Evolutionary conservation across 2,329 filamentous ascomycete genomes (phyloP).

Genomic region (Xylariaceae sp.): DNA sequence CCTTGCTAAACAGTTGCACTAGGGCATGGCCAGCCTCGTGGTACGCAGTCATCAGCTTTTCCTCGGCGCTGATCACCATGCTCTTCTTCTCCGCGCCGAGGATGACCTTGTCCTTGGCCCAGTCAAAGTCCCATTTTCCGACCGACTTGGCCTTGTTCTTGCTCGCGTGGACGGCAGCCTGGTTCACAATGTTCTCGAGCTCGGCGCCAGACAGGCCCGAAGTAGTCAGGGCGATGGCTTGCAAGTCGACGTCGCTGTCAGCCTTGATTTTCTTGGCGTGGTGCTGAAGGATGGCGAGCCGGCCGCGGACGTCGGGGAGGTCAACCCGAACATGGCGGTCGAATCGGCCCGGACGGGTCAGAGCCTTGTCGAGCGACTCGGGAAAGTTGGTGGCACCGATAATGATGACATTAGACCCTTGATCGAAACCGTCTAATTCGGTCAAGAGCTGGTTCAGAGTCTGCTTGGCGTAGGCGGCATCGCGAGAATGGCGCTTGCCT

Average conservation of each 20-base stretch:
- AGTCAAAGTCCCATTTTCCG: conserved; percentile 77
- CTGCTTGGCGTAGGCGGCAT: conserved; percentile 93
- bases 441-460: conserved; percentile 96
- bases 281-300: conserved; percentile 87
- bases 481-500: conserved; percentile 84
- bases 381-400: conserved; percentile 96
- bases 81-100: conserved; percentile 93
- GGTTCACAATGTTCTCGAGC: conserved; percentile 93
- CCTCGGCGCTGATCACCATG: conserved; percentile 84
- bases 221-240: conserved; percentile 78
- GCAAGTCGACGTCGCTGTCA: conserved; percentile 72
- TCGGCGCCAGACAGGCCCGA: conserved; percentile 93
- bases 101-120: conserved; percentile 96
- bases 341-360: conserved; percentile 91
- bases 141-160: conserved; percentile 75
- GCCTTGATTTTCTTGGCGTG: conserved; percentile 89
- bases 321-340: conserved; percentile 87
- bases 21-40: conserved; percentile 95
- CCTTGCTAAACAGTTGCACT: conserved; percentile 73
- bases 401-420: conserved; percentile 90
- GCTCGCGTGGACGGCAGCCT: conserved; percentile 91
- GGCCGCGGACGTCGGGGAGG: conserved; percentile 87
- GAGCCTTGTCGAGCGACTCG: conserved; percentile 85
- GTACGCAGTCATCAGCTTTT: conserved; percentile 93
- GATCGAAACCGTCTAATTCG: conserved; percentile 93